phyloP scores from a whole-genome alignment of 225 moss, liverwort and hornwort genomes.

The Asterella californica region DNA sequence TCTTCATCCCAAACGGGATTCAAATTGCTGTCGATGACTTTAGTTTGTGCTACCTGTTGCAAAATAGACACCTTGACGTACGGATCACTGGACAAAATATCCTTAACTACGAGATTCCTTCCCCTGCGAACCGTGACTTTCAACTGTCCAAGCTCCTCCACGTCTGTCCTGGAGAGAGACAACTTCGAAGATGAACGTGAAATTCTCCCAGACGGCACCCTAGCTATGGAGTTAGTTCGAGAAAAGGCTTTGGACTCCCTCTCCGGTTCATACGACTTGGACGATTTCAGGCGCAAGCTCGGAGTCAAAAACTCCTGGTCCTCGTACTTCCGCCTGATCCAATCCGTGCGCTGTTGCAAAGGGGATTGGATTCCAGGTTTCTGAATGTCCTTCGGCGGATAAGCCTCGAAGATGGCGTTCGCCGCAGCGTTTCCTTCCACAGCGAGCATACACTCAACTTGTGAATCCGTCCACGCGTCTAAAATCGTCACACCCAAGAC shows the following conservation, averaged over 20 bases:
- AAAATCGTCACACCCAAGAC: constrained; percentile 60
- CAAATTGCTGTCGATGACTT: constrained; percentile 80
- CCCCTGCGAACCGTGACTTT: constrained; percentile 75
- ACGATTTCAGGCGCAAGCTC: constrained; percentile 54
- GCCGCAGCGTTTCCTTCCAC: constrained; percentile 76
- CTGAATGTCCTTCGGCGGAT: constrained; percentile 54
- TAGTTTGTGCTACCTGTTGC: constrained; percentile 70
- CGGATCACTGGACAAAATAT: constrained; percentile 80
- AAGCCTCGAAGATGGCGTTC: constrained; percentile 80
- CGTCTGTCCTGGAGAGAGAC: constrained; percentile 59
- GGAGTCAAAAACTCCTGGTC: constrained; percentile 89
- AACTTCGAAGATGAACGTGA: constrained; percentile 24
- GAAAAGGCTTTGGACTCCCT: background rate
- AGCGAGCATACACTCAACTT: constrained; percentile 78
- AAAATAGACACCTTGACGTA: constrained; percentile 75
- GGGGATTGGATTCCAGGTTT: constrained; percentile 67
- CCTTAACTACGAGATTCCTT: constrained; percentile 68
- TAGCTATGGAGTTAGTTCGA: constrained; percentile 10
- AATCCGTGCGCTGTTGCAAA: constrained; percentile 70
- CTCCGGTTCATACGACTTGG: background rate
- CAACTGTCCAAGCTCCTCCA: constrained; percentile 82
- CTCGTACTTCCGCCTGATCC: constrained; percentile 91
- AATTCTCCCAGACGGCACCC: constrained; percentile 25
- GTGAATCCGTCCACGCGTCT: constrained; percentile 85
- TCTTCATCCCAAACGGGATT: constrained; percentile 98